Evolutionary conservation across 2,329 filamentous ascomycete genomes (phyloP).

Genomic region (Alternaria burnsii): DNA sequence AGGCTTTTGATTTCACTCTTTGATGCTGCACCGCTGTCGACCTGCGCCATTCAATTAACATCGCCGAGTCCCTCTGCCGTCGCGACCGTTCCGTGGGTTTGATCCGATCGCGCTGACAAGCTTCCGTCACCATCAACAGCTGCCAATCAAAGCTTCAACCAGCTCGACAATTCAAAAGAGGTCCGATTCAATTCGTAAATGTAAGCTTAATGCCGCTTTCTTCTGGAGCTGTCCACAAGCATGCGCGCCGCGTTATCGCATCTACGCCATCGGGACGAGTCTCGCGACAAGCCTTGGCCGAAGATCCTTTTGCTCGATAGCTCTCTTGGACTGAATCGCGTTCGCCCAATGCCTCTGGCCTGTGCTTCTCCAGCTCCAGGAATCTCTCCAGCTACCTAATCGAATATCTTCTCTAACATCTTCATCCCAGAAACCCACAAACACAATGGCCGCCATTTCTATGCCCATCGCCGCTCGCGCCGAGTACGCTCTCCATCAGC

Average conservation of each 20-base stretch:
- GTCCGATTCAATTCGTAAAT: constrained; percentile 40
- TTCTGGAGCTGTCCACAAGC: constrained; percentile 27
- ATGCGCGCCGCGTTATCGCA: constrained; percentile 15
- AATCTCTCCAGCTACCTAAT: constrained; percentile 11
- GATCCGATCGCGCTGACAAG: constrained; percentile 44
- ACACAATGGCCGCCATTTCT: constrained; percentile 50
- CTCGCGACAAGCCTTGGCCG: constrained; percentile 28
- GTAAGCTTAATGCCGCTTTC: constrained; percentile 37
- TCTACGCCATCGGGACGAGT: constrained; percentile 16
- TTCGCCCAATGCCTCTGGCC: constrained; percentile 17
- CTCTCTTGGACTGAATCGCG: background rate
- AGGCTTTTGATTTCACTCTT: constrained; percentile 25
- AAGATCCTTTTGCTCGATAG: constrained; percentile 1
- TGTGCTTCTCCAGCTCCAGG: constrained; percentile 11
- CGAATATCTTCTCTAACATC: constrained; percentile 22
- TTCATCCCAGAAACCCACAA: constrained; percentile 31
- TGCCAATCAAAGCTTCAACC: constrained; percentile 22
- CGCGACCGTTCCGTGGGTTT: constrained; percentile 36
- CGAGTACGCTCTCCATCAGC: constrained; percentile 48
- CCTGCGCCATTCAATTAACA: constrained; percentile 27
- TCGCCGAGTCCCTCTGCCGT: constrained; percentile 33
- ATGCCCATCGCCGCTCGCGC: constrained; percentile 49
- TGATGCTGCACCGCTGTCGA: constrained; percentile 42
- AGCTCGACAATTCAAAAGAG: constrained; percentile 23
- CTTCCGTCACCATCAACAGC: constrained; percentile 34